Evolutionary conservation across 148 eudicot species (phyloP), one percentile per base, ranked within the genome.

Genomic region (Persicaria maculosa): DNA sequence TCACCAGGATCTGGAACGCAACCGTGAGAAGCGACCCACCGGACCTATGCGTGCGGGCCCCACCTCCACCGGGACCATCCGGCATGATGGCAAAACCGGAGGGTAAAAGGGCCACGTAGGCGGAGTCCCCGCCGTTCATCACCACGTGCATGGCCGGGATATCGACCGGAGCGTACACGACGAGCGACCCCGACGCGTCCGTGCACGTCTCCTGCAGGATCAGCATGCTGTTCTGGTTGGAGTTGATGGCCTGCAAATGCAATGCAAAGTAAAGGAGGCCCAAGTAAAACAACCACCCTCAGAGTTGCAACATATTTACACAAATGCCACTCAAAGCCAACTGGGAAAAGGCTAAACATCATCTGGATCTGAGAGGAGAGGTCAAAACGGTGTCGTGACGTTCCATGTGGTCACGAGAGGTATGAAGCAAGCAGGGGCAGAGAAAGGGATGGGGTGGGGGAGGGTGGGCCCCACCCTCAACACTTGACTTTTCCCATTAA

Each of bases 61-160:
- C 69, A 47, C 36, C 53, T 14, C n/a, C 84, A 1, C n/a, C 7
- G 14, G 40, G 44, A 44, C 76, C 53, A 2, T 83, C 77, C 0
- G 98, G 97, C 3, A 87, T 84, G 11, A 94, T 91, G 0, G 93
- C 83, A 40, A 94, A 94, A 0, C 98, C 98, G 4, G 98, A 94
- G 4, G 98, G 98, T 9, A 94, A 81, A 14, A 94, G 86, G 0
- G 98, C 93, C 81, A 94, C 97, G 69, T 91, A 92, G 22, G 93
- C 90, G 0, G 98, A 90, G 79, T 94, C 98, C 16, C 97, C 98
- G 4, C 98, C 98, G 74, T 90, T 94, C 98, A 94, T 94, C 71
- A 90, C 98, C 40, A 90, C 85, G 55, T 94, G 91, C 96, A 92
- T 92, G 14, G 98, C 98, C 12, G 97, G 97, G 47, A 90, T 88